Evolutionary conservation across 2,329 filamentous ascomycete species (phyloP), one percentile per base, ranked within the genome.

Genomic region (Neopestalotiopsis clavispora): DNA sequence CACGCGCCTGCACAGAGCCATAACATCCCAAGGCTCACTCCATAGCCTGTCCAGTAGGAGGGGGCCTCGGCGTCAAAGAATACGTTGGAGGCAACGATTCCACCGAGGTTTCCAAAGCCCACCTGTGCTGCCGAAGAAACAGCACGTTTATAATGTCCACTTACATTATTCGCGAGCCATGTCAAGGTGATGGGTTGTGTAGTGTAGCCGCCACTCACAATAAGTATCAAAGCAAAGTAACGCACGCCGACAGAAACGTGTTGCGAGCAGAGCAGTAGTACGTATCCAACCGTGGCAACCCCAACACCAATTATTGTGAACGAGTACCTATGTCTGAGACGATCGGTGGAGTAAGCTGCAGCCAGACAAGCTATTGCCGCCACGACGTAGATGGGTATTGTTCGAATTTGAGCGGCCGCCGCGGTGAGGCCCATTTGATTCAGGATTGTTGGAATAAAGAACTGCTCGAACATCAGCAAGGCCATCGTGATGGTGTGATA

Each of bases 111-210:
- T 13, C 86, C 86, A 4, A 87, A 80, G 69, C 83, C 72, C 72
- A 86, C 82, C 79, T 84, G 84, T 70, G 88, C 80, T 17, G 86
- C 87, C 23, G 85, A 81, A 5, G 83, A 82, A 34, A 90, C 81
- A 0, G 83, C 80, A 20, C 86, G 82, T 78, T 90, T 90, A 75
- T 87, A 89, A 74, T 88, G 86, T 1, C 87, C 87, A 0, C 81
- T 83, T 71, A 89, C 81, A 71, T 87, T 87, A 74, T 90, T 89
- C 68, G 82, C 83, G 28, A 90, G 78, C 87, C 88, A 90, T 6
- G 82, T 85, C 32, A 90, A 78, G 1, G 82, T 81, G 57, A 90
- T 82, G 1, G 88, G 87, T 69, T 87, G 85, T 3, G 84, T 83
- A 65, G 86, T 85, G 74, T 85, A 89, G 1, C 84, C 84, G 17